A percentile compares a stretch with the other conserved stretches of the same genome.
These are phyloP conservation scores for Selaginella moellendorffii DNA, from an alignment of 75 land plant genomes.

Conservation along the genomic window DNA sequence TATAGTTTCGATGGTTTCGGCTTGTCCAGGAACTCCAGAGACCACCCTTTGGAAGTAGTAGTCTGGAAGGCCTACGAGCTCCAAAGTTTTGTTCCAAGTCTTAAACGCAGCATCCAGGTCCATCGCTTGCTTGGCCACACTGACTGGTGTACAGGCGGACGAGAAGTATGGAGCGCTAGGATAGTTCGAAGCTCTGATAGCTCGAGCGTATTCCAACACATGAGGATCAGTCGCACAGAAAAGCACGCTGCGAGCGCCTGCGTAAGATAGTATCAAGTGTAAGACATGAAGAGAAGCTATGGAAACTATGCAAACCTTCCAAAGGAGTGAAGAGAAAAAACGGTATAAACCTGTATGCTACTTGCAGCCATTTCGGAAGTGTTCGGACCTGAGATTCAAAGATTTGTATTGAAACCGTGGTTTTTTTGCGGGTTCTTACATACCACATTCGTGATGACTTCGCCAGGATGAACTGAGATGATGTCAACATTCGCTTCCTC, in stretches of 20 bases:
- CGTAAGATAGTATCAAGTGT: too few species aligned
- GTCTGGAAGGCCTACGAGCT: constrained; percentile 30
- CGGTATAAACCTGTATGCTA: neutral
- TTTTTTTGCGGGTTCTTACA: neutral
- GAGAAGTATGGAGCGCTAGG: constrained; percentile 71
- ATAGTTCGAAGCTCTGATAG: constrained; percentile 57
- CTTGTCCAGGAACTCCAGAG: neutral
- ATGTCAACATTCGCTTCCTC: neutral
- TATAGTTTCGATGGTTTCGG: neutral
- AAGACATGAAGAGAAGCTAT: too few species aligned
- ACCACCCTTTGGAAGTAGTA: neutral
- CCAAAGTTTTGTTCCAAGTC: constrained; percentile 76
- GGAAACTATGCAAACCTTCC: too few species aligned
- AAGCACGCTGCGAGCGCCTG: constrained; percentile 85
- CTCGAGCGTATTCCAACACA: constrained; percentile 56
- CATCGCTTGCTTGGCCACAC: constrained; percentile 67
- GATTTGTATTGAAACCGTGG: neutral
- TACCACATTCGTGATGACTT: neutral
- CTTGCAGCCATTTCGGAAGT: constrained; percentile 11
- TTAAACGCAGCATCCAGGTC: constrained; percentile 36
- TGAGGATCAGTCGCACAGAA: constrained; percentile 87
- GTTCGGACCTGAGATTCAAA: constrained; percentile 10
- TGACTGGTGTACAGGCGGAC: constrained; percentile 60
- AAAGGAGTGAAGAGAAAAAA: constrained; percentile 60
- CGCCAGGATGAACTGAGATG: constrained; percentile 7